Conservation (phyloP, 139 green algal genomes). For the Choricystis sp. region DNA sequence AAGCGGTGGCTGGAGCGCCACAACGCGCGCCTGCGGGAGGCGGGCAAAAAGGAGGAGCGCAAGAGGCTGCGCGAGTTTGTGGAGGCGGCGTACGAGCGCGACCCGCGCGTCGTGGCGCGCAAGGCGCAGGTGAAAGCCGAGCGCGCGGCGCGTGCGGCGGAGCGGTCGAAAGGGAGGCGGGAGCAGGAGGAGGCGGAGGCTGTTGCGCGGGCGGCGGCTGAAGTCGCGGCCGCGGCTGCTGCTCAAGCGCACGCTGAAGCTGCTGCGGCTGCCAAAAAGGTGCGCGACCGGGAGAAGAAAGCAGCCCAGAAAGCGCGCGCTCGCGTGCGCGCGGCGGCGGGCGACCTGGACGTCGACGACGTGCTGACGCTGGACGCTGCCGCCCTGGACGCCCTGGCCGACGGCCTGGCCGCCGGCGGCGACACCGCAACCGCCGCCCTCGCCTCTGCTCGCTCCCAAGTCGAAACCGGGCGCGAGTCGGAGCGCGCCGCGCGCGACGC, state of each 20-base stretch:
- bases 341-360: background rate
- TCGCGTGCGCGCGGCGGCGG: slow-evolving; percentile 18
- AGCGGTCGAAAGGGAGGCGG: slow-evolving; percentile 19
- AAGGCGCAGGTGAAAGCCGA: slow-evolving; percentile 59
- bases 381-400: slow-evolving; percentile 37
- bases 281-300: slow-evolving; percentile 68
- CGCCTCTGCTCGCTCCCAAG: background rate
- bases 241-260: slow-evolving; percentile 18
- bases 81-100: slow-evolving; percentile 57
- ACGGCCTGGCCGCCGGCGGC: slow-evolving; percentile 13
- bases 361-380: slow-evolving; percentile 13
- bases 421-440: slow-evolving; percentile 3
- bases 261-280: slow-evolving; percentile 35
- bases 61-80: slow-evolving; percentile 75
- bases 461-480: slow-evolving; percentile 5
- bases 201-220: slow-evolving; percentile 6
- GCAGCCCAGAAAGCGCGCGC: slow-evolving; percentile 62
- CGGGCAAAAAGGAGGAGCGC: slow-evolving; percentile 87
- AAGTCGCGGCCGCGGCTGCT: slow-evolving; percentile 21
- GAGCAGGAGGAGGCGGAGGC: slow-evolving; percentile 29
- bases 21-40: slow-evolving; percentile 84
- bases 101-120: slow-evolving; percentile 53
- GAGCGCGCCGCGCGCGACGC: slow-evolving; percentile 12
- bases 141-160: slow-evolving; percentile 19
- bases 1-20: slow-evolving; percentile 80